Evolutionary conservation across 495 filamentous ascomycete genomes (phyloP).

Genomic region (Trichoderma orchidacearum): DNA sequence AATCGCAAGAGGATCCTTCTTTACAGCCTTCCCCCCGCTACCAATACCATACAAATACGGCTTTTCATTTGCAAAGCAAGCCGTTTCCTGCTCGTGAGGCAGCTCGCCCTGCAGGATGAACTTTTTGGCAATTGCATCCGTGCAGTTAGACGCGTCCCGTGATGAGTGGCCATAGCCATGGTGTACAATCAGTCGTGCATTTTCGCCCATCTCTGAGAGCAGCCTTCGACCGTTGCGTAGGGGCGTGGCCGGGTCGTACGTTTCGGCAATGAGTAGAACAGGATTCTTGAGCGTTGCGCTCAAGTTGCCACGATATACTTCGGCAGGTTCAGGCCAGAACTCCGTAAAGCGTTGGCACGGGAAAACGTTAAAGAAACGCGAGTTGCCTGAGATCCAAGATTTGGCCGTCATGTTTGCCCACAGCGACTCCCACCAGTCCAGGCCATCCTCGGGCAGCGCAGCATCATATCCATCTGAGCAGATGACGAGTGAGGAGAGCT

Average conservation of each 20-base stretch:
- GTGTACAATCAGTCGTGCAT: constrained; percentile 28
- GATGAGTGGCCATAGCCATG: constrained; percentile 34
- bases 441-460: constrained; percentile 17
- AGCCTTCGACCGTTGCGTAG: constrained; percentile 28
- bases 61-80: constrained; percentile 28
- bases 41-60: constrained; percentile 23
- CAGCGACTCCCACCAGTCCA: constrained; percentile 26
- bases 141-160: constrained; percentile 26
- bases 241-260: constrained; percentile 34
- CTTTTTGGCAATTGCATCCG: constrained; percentile 18
- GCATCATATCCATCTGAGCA: constrained; percentile 30
- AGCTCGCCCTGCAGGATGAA: constrained; percentile 23
- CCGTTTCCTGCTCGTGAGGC: constrained; percentile 21
- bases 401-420: constrained; percentile 29
- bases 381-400: constrained; percentile 30
- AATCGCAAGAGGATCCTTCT: constrained; percentile 6
- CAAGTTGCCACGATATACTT: constrained; percentile 28
- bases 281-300: constrained; percentile 25
- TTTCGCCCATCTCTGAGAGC: constrained; percentile 25
- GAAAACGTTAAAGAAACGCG: constrained; percentile 24
- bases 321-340: constrained; percentile 28
- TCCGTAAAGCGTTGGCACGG: constrained; percentile 26
- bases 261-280: constrained; percentile 30
- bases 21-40: background rate
- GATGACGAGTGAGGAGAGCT: constrained; percentile 24